Evolutionary conservation across 306 rosid species (phyloP), one percentile per base, ranked within the genome.

Genomic region (Vigna hirtella): DNA sequence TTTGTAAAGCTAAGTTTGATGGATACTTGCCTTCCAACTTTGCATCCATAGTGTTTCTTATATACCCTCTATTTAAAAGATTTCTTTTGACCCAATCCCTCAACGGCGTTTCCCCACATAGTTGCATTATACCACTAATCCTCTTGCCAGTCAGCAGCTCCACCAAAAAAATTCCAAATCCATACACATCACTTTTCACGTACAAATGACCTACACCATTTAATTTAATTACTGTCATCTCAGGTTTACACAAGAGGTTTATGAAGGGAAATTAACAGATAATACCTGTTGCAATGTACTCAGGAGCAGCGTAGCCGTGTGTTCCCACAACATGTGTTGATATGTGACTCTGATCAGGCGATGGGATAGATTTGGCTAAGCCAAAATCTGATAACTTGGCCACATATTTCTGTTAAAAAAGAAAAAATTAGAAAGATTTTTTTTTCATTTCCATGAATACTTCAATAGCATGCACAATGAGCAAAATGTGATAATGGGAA

Each of bases 331-430:
- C 75, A 30, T 75, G 81, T 69, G 98, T 95, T 58, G 98, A 82
- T 56, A 95, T 85, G 8, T 95, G 98, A 47, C 88, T 85, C 53
- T 73, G 81, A 84, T 90, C 93, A 14, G 64, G 92, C 9, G 96
- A 87, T 76, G 96, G 88, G 80, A 86, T 85, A 69, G 73, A 43
- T 70, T 79, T 95, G 14, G 96, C 99, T 84, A 95, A 87, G 66
- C 99, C 99, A 77, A 95, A 93, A 86, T 93, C 99, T 0, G 99
- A 76, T 75, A 95, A 74, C 90, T 91, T 93, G 26, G 90, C 90
- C 2, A 50, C 85, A 40, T 86, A 93, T 9, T 82, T 79, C 99
- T 95, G 88, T 78, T 77, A 53, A 42, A 58, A 32, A 30, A 7
- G 22, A 22, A 62, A 53, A 73, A 9, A 77, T 76, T 62, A 69